phyloP scores from a whole-genome alignment of 1,139 yeast species.

The Yamadazyma aaseri region DNA sequence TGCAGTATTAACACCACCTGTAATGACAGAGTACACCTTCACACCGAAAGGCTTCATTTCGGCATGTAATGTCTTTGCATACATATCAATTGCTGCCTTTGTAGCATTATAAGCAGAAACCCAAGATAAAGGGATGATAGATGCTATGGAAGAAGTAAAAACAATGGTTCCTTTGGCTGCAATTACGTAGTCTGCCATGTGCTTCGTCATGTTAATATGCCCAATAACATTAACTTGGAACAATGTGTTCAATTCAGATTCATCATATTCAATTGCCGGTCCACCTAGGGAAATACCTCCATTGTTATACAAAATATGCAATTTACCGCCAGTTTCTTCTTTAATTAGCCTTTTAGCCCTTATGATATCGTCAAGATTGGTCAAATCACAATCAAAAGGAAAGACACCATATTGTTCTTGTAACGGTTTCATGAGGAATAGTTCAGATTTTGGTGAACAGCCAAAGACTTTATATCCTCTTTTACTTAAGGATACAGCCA shows the following conservation, averaged over 20 bases:
- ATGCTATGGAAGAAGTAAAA: constrained; percentile 40
- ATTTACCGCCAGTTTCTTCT: constrained; percentile 26
- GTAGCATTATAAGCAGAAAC: constrained; percentile 31
- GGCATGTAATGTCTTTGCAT: constrained; percentile 15
- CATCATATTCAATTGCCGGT: constrained; percentile 33
- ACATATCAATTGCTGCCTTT: constrained; percentile 22
- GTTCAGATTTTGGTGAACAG: constrained; percentile 25
- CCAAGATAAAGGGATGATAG: constrained; percentile 37
- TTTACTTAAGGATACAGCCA: constrained; percentile 26
- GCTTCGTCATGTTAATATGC: constrained; percentile 37
- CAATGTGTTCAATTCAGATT: constrained; percentile 20
- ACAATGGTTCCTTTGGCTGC: constrained; percentile 35
- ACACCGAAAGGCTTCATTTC: constrained; percentile 36
- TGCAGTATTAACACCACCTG: constrained; percentile 43
- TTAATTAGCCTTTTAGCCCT: constrained; percentile 21
- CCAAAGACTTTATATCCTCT: constrained; percentile 38
- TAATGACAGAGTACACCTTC: constrained; percentile 30
- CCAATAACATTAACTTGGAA: constrained; percentile 39
- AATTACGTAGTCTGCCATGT: constrained; percentile 30
- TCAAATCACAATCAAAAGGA: constrained; percentile 33
- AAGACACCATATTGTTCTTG: constrained; percentile 27
- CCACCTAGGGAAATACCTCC: constrained; percentile 34
- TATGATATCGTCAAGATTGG: constrained; percentile 27
- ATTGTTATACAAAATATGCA: constrained; percentile 34
- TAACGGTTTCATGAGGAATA: constrained; percentile 28